Evolutionary conservation across 768 basidiomycete genomes (phyloP).

Genomic region (Psilocybe azurescens): DNA sequence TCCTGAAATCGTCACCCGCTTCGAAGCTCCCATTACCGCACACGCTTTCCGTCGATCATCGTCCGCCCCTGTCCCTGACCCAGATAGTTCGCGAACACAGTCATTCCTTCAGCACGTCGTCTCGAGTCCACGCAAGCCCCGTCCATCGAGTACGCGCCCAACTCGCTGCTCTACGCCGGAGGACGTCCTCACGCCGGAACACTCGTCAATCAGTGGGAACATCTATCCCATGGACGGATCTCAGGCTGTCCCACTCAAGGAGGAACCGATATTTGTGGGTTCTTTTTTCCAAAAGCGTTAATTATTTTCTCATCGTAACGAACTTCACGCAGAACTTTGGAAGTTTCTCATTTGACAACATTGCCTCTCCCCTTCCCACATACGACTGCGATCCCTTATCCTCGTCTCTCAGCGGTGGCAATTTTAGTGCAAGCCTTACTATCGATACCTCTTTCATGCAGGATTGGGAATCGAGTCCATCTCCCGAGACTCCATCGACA

Average conservation of each 20-base stretch:
- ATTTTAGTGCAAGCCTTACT: constrained; percentile 33
- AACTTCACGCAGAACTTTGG: constrained; percentile 42
- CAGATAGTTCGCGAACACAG: constrained; percentile 36
- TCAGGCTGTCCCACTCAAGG: constrained; percentile 37
- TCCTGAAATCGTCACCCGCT: constrained; percentile 73
- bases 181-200: constrained; percentile 14
- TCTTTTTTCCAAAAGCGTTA: constrained; percentile 2
- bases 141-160: constrained; percentile 46
- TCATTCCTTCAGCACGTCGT: constrained; percentile 35
- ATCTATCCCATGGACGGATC: constrained; percentile 27
- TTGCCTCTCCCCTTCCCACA: constrained; percentile 33
- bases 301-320: constrained; percentile 1
- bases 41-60: constrained; percentile 71
- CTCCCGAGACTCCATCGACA: constrained; percentile 48
- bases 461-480: constrained; percentile 51
- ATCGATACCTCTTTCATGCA: constrained; percentile 46
- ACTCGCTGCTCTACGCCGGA: constrained; percentile 31
- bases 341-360: constrained; percentile 50
- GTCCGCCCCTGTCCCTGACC: constrained; percentile 57
- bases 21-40: constrained; percentile 81
- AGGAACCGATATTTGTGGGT: constrained; percentile 58
- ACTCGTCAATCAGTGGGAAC: constrained; percentile 19
- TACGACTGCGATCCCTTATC: constrained; percentile 36
- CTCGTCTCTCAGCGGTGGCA: constrained; percentile 19
- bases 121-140: constrained; percentile 31